Evolutionary conservation across 2,329 filamentous ascomycete species (phyloP), one percentile per base, ranked within the genome.

Genomic region (Neofusicoccum ribis): DNA sequence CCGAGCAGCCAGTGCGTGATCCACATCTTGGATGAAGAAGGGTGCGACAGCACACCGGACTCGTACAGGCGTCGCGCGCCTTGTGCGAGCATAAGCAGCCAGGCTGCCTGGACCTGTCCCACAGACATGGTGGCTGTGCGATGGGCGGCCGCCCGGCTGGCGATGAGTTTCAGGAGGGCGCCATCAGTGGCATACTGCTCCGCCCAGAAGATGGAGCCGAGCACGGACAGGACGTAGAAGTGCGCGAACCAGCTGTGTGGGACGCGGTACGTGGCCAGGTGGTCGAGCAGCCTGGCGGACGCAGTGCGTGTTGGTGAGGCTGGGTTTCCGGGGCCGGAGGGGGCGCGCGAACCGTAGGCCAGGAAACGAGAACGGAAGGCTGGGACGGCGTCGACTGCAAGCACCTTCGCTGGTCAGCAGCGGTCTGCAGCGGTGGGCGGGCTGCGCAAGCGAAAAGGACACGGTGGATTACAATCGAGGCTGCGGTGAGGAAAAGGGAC

Each of bases 221-320:
- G 73, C 4, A 93, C 79, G 3, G 91, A 94, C 41, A 88, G 76
- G 62, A 91, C 73, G 76, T 99, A 98, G 79, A 97, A 98, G 71
- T 95, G 91, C 49, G 84, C 85, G 77, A 98, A 98, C 88, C 91
- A 98, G 67, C 85, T 85, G 79, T 98, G 95, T 23, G 94, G 93
- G 41, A 97, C 89, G 73, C 86, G 86, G 69, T 85, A 76, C 43
- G 76, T 79, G 39, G 85, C 83, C 20, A 85, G 72, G 65, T 73
- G 74, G 70, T 88, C 85, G 66, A 88, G 79, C 51, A 81, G 58
- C 23, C 65, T 68, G 17, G 52, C 63, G 51, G 72, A 6, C 17
- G 52, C 15, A 14, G 69, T 68, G 44, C n/a, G 39, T 27, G 60
- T 12, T 31, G n/a, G 47, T 34, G 58, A 54, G 41, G 52, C 51